Conservation (phyloP, 83 land plant species). For the Picea mariana region DNA sequence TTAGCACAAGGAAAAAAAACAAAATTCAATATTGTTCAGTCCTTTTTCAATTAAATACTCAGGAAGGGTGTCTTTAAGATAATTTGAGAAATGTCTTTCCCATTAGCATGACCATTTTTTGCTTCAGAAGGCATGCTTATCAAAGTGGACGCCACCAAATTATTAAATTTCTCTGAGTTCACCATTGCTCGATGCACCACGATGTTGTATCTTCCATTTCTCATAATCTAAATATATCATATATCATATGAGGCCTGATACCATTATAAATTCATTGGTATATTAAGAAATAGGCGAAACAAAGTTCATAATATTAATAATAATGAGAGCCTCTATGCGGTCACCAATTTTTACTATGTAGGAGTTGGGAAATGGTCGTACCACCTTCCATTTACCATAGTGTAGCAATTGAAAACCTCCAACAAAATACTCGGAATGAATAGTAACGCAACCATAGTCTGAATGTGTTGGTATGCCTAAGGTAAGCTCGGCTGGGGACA, state of each 20-base stretch:
- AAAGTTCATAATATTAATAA: not conserved
- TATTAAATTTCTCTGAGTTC: conserved; percentile 17
- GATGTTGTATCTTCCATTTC: conserved; percentile 36
- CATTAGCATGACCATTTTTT: no score
- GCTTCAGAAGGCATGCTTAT: conserved; percentile 22
- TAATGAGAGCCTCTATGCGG: conserved; percentile 21
- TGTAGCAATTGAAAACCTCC: conserved; percentile 18
- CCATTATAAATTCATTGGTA: no score
- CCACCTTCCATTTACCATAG: conserved; percentile 18
- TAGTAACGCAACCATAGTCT: conserved; percentile 38
- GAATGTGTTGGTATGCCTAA: conserved; percentile 48
- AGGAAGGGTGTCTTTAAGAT: no score
- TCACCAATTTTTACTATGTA: conserved; percentile 33
- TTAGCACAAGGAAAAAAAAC: no score
- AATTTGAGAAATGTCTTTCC: no score
- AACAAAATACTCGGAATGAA: conserved; percentile 19
- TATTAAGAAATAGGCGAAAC: not conserved
- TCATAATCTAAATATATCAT: conserved; percentile 12
- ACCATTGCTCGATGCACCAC: conserved; percentile 26
- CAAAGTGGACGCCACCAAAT: conserved; percentile 35
- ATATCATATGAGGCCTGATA: no score
- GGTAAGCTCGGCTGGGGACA: conserved; percentile 48
- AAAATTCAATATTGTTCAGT: no score
- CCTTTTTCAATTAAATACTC: no score
- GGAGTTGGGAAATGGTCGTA: conserved; percentile 20